Evolutionary conservation across 1,284 basidiomycete genomes (phyloP), one percentile per base, ranked within the genome.

Genomic region (Cutaneotrichosporon daszewskae): DNA sequence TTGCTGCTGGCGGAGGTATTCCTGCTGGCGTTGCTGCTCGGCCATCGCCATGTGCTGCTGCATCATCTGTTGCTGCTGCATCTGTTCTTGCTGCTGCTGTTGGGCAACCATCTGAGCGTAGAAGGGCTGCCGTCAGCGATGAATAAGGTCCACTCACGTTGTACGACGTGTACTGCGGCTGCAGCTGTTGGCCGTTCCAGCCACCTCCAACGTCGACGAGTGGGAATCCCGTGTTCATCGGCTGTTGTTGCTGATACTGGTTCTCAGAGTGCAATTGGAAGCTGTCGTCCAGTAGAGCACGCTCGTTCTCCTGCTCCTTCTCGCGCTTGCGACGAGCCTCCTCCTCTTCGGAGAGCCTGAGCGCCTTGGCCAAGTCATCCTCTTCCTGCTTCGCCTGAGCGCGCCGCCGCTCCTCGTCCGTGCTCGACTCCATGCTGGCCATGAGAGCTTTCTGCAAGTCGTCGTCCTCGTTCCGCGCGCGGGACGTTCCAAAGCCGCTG

Each of bases 311-410:
- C 55, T 84, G 82, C 49, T 87, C 84, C 17, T 85, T 73, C 2
- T 83, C 79, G 45, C 77, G 76, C 59, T 77, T 78, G 39, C 87
- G 75, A 64, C 75, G 81, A 23, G 75, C 77, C 61, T 91, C 89
- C 64, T 96, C 92, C 67, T 94, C 87, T 67, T 90, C 81, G 51
- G 88, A 92, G 24, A 90, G 71, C 51, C 78, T 77, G 53, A 96
- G 77, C 0, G 91, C 91, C 59, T 80, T 75, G 55, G 80, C 74
- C 26, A 95, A 69, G 57, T 95, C 91, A 18, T 79, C 78, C 59
- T 96, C 90, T 66, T 74, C 62, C 47, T 64, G 50, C 4, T 51
- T 43, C 29, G 75, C 50, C 45, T 65, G 58, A 23, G 69, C 68
- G 43, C 62, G 57, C 39, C 76, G 72, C 34, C 75, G 76, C 55